Conservation (phyloP, 2,329 filamentous ascomycete species). For the Ascochyta viciae-villosae region DNA sequence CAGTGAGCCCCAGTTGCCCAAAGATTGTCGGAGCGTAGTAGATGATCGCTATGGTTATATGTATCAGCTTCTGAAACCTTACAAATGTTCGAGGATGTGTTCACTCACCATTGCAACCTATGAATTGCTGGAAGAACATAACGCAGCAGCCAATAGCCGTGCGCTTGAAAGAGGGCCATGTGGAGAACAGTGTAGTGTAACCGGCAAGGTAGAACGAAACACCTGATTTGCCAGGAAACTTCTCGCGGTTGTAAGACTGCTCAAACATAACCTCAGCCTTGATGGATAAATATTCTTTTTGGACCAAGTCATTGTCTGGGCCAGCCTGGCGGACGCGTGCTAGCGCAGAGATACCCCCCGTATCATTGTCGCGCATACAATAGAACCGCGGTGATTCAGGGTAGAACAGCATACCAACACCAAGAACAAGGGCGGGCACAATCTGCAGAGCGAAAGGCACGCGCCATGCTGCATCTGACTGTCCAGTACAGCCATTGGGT, state of each 20-base stretch:
- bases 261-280: conserved; percentile 63
- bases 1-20: conserved; percentile 66
- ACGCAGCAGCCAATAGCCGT: conserved; percentile 40
- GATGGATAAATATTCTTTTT: conserved; percentile 67
- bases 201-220: conserved; percentile 64
- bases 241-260: conserved; percentile 47
- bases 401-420: conserved; percentile 58
- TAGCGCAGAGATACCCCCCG: conserved; percentile 56
- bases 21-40: conserved; percentile 78
- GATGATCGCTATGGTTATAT: conserved; percentile 63
- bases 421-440: conserved; percentile 78
- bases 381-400: conserved; percentile 38
- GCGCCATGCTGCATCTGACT: conserved; percentile 56
- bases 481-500: conserved; percentile 29
- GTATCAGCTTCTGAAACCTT: background rate
- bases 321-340: conserved; percentile 55
- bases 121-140: conserved; percentile 62
- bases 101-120: conserved; percentile 74
- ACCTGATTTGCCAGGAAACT: conserved; percentile 40
- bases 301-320: conserved; percentile 61
- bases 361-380: conserved; percentile 45
- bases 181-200: conserved; percentile 57
- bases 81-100: background rate
- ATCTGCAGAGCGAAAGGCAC: conserved; percentile 83
- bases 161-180: conserved; percentile 53